phyloP scores from a whole-genome alignment of 1,284 basidiomycete species.

The Ceratobasidium papillatum region DNA sequence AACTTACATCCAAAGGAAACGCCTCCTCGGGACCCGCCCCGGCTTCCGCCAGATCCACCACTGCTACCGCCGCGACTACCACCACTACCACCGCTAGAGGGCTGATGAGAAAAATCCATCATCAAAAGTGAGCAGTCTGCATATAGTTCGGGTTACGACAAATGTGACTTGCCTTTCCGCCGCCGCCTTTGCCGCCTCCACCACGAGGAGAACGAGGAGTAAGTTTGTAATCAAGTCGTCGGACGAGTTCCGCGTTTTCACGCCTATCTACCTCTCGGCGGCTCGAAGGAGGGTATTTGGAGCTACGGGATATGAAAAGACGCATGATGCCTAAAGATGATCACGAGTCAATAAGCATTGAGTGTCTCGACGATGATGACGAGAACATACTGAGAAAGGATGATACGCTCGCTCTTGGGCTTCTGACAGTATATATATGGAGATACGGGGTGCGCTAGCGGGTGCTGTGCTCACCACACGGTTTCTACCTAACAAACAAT shows the following conservation, averaged over 20 bases:
- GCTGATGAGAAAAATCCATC: too few species aligned
- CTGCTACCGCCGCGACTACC: not conserved
- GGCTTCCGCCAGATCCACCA: conserved; percentile 13
- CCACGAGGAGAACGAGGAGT: conserved; percentile 6
- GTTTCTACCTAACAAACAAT: not conserved
- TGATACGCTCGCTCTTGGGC: not conserved
- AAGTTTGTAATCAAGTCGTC: not conserved
- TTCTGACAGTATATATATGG: not conserved
- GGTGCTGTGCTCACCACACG: not conserved
- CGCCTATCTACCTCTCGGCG: conserved; percentile 1
- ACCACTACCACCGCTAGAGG: not conserved
- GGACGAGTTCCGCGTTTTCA: not conserved
- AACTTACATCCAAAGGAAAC: conserved; percentile 32
- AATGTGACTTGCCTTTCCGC: not conserved
- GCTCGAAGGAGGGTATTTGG: not conserved
- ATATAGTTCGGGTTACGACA: not conserved
- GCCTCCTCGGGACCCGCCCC: conserved; percentile 10
- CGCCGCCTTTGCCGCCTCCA: conserved; percentile 20
- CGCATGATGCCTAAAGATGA: not conserved
- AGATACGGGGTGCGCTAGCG: not conserved
- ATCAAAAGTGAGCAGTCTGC: too few species aligned
- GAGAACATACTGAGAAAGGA: not conserved
- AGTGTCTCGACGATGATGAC: not conserved
- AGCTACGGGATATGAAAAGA: not conserved
- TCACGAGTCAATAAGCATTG: not conserved